Evolutionary conservation across 179 eudicot genomes (phyloP).

Genomic region (Pouteria campechiana): DNA sequence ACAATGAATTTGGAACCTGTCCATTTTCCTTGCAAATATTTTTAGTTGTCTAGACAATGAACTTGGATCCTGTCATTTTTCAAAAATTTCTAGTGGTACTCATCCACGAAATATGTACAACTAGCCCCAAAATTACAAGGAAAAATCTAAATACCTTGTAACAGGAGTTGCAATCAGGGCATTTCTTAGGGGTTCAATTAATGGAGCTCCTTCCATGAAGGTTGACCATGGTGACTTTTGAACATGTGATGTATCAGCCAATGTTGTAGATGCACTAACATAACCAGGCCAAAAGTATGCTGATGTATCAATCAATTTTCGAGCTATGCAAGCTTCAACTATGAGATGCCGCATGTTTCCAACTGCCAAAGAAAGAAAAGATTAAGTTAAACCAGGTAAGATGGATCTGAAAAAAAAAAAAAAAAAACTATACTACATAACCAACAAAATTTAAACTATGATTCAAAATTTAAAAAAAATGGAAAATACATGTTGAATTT

Average conservation of each 20-base stretch:
- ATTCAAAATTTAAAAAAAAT: not conserved
- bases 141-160: slow-evolving; percentile 15
- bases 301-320: slow-evolving; percentile 25
- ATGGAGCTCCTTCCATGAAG: slow-evolving; percentile 22
- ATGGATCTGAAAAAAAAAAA: not conserved
- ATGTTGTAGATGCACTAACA: slow-evolving; percentile 10
- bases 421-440: not conserved
- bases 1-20: no score
- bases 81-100: no score
- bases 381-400: not conserved
- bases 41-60: no score
- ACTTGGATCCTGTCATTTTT: no score
- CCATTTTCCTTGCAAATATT: no score
- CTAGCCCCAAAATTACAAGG: no score
- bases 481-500: not conserved
- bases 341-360: slow-evolving; percentile 35
- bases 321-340: slow-evolving; percentile 30
- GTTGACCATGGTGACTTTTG: slow-evolving; percentile 22
- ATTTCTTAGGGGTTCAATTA: slow-evolving; percentile 14
- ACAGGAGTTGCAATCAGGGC: slow-evolving; percentile 23
- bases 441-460: not conserved
- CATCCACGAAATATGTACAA: no score
- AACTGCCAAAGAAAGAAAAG: slow-evolving; percentile 12
- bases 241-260: slow-evolving; percentile 4
- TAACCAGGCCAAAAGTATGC: slow-evolving; percentile 31